Conservation (phyloP, 257 asterid species). For the Cordia subcordata region DNA sequence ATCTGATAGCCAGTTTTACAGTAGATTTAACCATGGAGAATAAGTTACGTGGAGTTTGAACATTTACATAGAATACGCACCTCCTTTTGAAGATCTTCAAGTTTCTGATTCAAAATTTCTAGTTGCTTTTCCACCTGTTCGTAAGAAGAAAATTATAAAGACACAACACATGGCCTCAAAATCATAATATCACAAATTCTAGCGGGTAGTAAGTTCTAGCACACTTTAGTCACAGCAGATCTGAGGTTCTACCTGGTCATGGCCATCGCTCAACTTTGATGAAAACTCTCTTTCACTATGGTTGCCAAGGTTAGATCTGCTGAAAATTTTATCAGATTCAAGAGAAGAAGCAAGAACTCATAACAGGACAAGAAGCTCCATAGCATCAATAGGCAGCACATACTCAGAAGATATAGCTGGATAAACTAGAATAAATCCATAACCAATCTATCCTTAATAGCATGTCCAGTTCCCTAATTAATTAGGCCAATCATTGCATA, state of each 20-base stretch:
- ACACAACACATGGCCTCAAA: slow-evolving; percentile 6
- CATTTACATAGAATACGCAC: slow-evolving; percentile 19
- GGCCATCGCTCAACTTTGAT: slow-evolving; percentile 43
- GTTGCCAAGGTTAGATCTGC: slow-evolving; percentile 51
- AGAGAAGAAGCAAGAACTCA: slow-evolving; percentile 8
- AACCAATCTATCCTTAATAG: not conserved
- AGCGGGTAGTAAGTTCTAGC: slow-evolving; percentile 6
- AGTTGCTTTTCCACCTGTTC: slow-evolving; percentile 43
- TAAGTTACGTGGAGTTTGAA: not conserved
- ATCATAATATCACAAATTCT: not conserved
- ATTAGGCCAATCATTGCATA: not conserved
- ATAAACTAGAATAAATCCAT: not conserved
- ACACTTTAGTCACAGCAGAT: slow-evolving; percentile 8
- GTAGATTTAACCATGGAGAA: not conserved
- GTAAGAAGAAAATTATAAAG: slow-evolving; percentile 15
- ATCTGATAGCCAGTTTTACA: not conserved
- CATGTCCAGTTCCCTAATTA: not conserved
- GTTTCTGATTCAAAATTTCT: slow-evolving; percentile 48
- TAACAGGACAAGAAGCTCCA: not conserved
- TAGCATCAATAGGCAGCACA: not conserved
- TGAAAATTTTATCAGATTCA: slow-evolving; percentile 5
- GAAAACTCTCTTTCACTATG: slow-evolving; percentile 49
- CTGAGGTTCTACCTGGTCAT: slow-evolving; percentile 44
- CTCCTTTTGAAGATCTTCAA: slow-evolving; percentile 68
- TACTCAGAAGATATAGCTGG: not conserved